Evolutionary conservation across 192 early-diverging fungal species (phyloP).

Genomic region (Pilaira anomala): DNA sequence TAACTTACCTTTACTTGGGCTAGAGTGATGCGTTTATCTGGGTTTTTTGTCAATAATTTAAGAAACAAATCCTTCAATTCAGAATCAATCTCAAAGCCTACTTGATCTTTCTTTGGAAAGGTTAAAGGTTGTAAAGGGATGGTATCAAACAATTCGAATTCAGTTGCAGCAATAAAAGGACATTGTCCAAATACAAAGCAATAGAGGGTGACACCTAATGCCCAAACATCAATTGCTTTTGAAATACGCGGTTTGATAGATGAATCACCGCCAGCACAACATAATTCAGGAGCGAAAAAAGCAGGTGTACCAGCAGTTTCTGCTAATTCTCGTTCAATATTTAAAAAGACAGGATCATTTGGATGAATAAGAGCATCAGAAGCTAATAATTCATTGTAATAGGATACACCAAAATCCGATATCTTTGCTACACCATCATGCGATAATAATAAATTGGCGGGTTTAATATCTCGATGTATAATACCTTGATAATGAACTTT

Average conservation of each 20-base stretch:
- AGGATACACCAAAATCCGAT: slow-evolving; percentile 97
- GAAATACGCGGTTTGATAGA: slow-evolving; percentile 54
- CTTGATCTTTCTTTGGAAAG: slow-evolving; percentile 41
- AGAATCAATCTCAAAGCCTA: slow-evolving; percentile 41
- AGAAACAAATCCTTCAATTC: slow-evolving; percentile 72
- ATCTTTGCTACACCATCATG: slow-evolving; percentile 85
- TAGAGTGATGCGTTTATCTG: slow-evolving; percentile 79
- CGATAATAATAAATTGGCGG: slow-evolving; percentile 87
- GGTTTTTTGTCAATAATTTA: slow-evolving; percentile 86
- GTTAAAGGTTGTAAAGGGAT: slow-evolving; percentile 72
- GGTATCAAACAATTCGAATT: slow-evolving; percentile 95
- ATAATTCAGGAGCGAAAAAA: slow-evolving; percentile 98
- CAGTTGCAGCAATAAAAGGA: slow-evolving; percentile 92
- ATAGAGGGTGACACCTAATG: slow-evolving; percentile 94
- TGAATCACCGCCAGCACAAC: slow-evolving; percentile 56
- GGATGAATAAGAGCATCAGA: slow-evolving; percentile 35
- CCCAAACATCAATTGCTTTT: slow-evolving; percentile 97
- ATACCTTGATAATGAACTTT: slow-evolving; percentile 93
- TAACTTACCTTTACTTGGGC: slow-evolving; percentile 76
- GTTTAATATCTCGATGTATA: slow-evolving; percentile 98
- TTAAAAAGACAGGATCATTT: slow-evolving; percentile 8
- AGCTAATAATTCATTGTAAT: slow-evolving; percentile 58
- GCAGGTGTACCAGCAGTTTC: slow-evolving; percentile 96
- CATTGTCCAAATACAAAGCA: slow-evolving; percentile 90
- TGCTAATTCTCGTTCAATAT: slow-evolving; percentile 83